phyloP scores from a whole-genome alignment of 2,329 filamentous ascomycete species.

The Verticillium alfalfae region DNA sequence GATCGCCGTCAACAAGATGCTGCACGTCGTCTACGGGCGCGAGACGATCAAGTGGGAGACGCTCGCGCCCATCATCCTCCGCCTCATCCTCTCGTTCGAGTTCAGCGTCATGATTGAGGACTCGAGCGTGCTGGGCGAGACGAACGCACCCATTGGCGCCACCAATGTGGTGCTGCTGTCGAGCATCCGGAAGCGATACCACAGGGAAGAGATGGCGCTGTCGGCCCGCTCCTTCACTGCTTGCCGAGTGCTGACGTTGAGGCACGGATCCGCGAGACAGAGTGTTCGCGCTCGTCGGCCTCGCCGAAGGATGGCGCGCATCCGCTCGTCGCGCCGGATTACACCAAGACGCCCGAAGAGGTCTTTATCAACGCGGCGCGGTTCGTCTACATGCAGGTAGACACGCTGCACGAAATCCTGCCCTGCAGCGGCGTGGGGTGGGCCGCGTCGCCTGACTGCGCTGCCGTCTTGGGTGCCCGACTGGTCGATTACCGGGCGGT shows the following conservation, averaged over 20 bases:
- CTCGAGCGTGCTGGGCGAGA: background rate
- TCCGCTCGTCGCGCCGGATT: background rate
- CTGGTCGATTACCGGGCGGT: background rate
- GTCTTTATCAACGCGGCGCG: background rate
- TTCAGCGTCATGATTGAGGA: background rate
- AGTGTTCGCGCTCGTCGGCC: background rate
- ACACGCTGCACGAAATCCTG: background rate
- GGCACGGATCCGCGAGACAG: background rate
- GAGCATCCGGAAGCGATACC: background rate
- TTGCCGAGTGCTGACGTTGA: background rate
- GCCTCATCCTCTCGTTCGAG: background rate
- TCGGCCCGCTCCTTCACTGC: background rate
- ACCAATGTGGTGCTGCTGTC: background rate
- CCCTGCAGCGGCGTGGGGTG: background rate
- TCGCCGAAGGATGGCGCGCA: background rate
- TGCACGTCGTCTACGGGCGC: background rate
- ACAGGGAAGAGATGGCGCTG: background rate
- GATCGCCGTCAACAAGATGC: slow-evolving; percentile 13
- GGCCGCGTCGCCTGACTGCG: background rate
- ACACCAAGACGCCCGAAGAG: background rate
- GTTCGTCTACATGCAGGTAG: background rate
- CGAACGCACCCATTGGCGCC: background rate
- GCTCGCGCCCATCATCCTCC: background rate
- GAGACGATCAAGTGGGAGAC: background rate
- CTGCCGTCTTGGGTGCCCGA: slow-evolving; percentile 1